Conservation (phyloP, 257 asterid genomes). For the Orobanche coerulescens region DNA sequence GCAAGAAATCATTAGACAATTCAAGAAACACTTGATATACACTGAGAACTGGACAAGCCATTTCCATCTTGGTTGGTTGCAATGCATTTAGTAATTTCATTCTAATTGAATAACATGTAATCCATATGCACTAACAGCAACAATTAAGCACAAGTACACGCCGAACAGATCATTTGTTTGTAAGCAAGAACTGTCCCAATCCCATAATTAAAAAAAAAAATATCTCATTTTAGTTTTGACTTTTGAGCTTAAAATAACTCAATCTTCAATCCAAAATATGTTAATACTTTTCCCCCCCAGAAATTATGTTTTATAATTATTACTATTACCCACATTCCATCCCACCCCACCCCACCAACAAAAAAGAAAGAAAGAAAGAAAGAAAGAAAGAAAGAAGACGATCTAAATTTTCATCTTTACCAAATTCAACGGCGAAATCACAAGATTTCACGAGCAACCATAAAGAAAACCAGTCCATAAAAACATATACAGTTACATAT, state of each 20-base stretch:
- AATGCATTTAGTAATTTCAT: conserved; percentile 6
- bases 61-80: not conserved
- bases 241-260: conserved; percentile 2
- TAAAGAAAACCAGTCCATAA: conserved; percentile 11
- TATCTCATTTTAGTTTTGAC: not conserved
- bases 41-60: not conserved
- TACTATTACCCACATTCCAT: too few relatives aligned
- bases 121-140: not conserved
- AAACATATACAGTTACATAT: not conserved
- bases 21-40: not conserved
- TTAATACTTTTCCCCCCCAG: too few relatives aligned
- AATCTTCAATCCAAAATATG: not conserved
- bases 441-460: not conserved
- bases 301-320: too few relatives aligned
- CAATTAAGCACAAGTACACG: not conserved
- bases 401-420: not conserved
- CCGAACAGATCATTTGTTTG: not conserved
- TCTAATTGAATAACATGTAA: not conserved
- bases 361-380: not conserved
- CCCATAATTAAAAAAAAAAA: not conserved
- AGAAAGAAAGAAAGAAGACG: not conserved
- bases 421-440: not conserved
- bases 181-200: not conserved
- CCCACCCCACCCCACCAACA: too few relatives aligned
- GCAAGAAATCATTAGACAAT: not conserved